phyloP scores from a whole-genome alignment of 2,329 filamentous ascomycete species.

The Pseudocercospora ulei region DNA sequence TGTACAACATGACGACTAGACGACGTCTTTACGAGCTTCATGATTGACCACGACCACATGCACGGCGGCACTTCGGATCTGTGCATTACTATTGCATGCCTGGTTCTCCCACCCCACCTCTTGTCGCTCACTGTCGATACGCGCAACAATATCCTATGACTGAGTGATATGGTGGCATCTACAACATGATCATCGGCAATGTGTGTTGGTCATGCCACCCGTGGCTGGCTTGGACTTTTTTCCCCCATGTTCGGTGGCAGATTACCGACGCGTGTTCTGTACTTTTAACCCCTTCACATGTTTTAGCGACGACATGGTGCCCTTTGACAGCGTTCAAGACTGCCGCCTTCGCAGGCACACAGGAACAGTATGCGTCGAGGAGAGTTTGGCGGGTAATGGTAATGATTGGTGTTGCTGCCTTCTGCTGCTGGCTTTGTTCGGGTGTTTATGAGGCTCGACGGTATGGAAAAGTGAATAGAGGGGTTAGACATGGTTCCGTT shows the following conservation, averaged over 20 bases:
- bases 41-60: slow-evolving; percentile 23
- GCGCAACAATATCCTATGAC: slow-evolving; percentile 16
- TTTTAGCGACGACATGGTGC: no score
- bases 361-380: slow-evolving; percentile 14
- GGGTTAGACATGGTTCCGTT: slow-evolving; percentile 17
- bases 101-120: slow-evolving; percentile 13
- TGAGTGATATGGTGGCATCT: slow-evolving; percentile 25
- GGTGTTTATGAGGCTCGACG: slow-evolving; percentile 19
- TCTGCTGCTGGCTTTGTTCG: slow-evolving; percentile 10
- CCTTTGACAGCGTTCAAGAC: slow-evolving; percentile 19
- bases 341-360: slow-evolving; percentile 27
- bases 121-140: slow-evolving; percentile 23
- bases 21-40: slow-evolving; percentile 25
- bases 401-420: slow-evolving; percentile 23
- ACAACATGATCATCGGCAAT: slow-evolving; percentile 26
- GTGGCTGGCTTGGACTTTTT: slow-evolving; percentile 24
- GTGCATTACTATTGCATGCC: slow-evolving; percentile 20
- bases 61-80: slow-evolving; percentile 17
- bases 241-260: slow-evolving; percentile 15
- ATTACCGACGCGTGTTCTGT: slow-evolving; percentile 19
- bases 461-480: slow-evolving; percentile 22
- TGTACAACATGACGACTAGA: slow-evolving; percentile 27
- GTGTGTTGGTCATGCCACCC: slow-evolving; percentile 27
- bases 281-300: slow-evolving; percentile 21
- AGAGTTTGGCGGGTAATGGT: slow-evolving; percentile 22